phyloP scores from a whole-genome alignment of 2,329 filamentous ascomycete genomes.

The Colletotrichum sp. region DNA sequence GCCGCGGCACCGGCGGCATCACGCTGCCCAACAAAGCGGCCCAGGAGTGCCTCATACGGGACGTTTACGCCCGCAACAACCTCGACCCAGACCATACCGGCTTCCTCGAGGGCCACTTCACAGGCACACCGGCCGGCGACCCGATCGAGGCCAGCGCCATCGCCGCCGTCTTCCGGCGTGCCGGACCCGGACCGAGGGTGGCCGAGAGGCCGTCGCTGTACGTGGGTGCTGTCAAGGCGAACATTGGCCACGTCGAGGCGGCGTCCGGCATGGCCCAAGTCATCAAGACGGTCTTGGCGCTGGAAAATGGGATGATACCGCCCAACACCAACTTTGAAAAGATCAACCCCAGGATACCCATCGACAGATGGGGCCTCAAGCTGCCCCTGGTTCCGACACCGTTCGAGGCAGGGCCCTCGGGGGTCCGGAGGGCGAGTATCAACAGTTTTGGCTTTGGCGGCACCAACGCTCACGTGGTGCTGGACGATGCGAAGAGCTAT shows the following conservation, averaged over 20 bases:
- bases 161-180: constrained; percentile 42
- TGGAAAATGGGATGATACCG: background rate
- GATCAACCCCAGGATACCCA: background rate
- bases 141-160: constrained; percentile 57
- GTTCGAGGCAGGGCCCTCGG: constrained; percentile 5
- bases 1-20: constrained; percentile 40
- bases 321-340: background rate
- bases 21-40: constrained; percentile 36
- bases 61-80: background rate
- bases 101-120: constrained; percentile 5
- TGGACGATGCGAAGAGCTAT: constrained; percentile 3
- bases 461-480: constrained; percentile 30
- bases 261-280: background rate
- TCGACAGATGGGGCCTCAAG: background rate
- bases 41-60: constrained; percentile 5
- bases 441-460: constrained; percentile 35
- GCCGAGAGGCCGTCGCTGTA: background rate
- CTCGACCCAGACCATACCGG: background rate
- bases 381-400: constrained; percentile 21
- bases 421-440: constrained; percentile 22
- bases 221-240: constrained; percentile 31
- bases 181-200: constrained; percentile 28
- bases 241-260: constrained; percentile 20
- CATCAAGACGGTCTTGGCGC: background rate
- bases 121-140: constrained; percentile 58